Percentiles rank a stretch among this genome's conserved stretches.
Conservation (phyloP, 345 rosid genomes). For the Euphorbia pulcherrima region DNA sequence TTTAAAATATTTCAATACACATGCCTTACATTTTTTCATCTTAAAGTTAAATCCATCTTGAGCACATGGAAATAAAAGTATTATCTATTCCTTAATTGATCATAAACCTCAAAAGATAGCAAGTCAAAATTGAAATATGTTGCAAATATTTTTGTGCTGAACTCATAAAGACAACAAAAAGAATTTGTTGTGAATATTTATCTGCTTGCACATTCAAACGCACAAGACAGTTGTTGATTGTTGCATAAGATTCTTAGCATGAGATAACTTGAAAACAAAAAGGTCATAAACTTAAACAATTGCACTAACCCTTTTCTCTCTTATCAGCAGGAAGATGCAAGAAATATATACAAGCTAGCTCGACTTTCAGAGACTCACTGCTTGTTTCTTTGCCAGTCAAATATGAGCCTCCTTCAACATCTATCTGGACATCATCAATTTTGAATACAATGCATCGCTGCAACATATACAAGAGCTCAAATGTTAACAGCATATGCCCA, state of each 20-base stretch:
- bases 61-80: neutral
- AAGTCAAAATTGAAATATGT: neutral
- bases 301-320: slow-evolving; percentile 63
- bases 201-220: neutral
- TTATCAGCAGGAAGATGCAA: slow-evolving; percentile 67
- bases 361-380: slow-evolving; percentile 64
- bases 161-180: no score
- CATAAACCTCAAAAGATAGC: neutral
- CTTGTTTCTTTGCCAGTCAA: slow-evolving; percentile 32
- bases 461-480: slow-evolving; percentile 26
- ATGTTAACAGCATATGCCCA: slow-evolving; percentile 14
- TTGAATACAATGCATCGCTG: slow-evolving; percentile 56
- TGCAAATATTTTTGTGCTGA: no score
- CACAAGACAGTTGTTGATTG: neutral
- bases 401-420: slow-evolving; percentile 38
- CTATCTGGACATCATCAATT: slow-evolving; percentile 46
- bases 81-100: neutral
- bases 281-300: slow-evolving; percentile 5
- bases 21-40: neutral
- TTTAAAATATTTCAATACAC: neutral
- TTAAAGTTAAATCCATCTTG: neutral
- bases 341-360: slow-evolving; percentile 78
- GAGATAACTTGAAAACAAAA: neutral
- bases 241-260: neutral
- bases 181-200: no score